A percentile compares a stretch with the other conserved stretches of the same genome.
Evolutionary conservation across 2,329 filamentous ascomycete species (phyloP).

Genomic region (Arthrobotrys sphaeroides): DNA sequence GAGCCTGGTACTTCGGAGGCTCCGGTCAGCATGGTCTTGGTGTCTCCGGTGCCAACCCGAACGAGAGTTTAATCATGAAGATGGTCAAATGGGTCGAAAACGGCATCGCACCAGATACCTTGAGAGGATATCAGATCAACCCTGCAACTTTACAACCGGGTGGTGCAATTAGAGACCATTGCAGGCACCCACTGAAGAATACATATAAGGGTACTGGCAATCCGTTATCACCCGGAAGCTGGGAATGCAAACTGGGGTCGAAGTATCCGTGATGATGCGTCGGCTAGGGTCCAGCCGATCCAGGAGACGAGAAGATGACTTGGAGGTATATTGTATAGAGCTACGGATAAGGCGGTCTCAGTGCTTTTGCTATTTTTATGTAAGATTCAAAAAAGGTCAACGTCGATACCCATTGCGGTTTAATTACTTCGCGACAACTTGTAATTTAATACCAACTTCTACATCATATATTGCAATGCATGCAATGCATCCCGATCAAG

Average conservation of each 20-base stretch:
- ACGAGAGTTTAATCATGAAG: slow-evolving; percentile 61
- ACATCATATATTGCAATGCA: background rate
- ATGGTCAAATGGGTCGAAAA: slow-evolving; percentile 66
- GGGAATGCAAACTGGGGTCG: slow-evolving; percentile 26
- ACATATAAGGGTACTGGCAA: slow-evolving; percentile 42
- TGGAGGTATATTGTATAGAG: background rate
- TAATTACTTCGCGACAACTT: background rate
- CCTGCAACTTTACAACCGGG: background rate
- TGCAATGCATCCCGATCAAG: background rate
- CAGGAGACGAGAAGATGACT: background rate
- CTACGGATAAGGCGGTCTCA: background rate
- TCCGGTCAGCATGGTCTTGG: slow-evolving; percentile 7
- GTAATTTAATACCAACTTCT: background rate
- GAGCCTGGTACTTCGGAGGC: slow-evolving; percentile 52
- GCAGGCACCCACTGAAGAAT: slow-evolving; percentile 21
- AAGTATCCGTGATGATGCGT: slow-evolving; percentile 4
- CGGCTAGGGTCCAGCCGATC: background rate
- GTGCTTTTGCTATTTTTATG: background rate
- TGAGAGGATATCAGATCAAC: slow-evolving; percentile 55
- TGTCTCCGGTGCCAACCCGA: background rate
- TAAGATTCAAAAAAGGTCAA: background rate
- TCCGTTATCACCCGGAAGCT: slow-evolving; percentile 1
- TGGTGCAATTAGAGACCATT: slow-evolving; percentile 27
- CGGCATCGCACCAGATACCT: slow-evolving; percentile 59
- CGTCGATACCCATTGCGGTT: background rate